Conservation (phyloP, 768 basidiomycete species). For the Termitomyces heimii region DNA sequence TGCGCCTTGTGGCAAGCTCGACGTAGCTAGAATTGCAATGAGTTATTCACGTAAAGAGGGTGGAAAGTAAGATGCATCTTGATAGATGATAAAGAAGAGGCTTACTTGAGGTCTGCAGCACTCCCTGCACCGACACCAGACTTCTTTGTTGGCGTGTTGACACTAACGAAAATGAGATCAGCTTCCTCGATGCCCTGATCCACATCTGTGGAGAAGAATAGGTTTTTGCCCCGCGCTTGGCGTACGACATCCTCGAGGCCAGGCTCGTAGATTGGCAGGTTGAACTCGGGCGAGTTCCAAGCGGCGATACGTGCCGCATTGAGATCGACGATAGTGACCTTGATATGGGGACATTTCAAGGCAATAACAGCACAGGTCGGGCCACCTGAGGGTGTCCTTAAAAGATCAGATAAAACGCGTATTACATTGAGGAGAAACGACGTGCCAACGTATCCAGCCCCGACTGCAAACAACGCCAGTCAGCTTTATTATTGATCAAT, state of each 20-base stretch:
- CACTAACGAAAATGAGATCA: constrained; percentile 96
- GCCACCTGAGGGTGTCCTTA: constrained; percentile 50
- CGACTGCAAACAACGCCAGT: constrained; percentile 42
- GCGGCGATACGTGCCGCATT: constrained; percentile 93
- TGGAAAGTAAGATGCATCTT: neutral
- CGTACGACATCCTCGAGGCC: constrained; percentile 91
- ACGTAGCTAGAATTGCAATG: constrained; percentile 65
- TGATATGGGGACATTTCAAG: constrained; percentile 86
- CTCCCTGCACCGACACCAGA: constrained; percentile 95
- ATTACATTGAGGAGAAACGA: neutral
- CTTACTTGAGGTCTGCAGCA: constrained; percentile 95
- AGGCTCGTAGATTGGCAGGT: constrained; percentile 95
- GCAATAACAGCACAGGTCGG: constrained; percentile 96
- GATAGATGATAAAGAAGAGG: neutral
- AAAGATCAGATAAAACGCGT: neutral
- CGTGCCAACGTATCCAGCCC: constrained; percentile 92
- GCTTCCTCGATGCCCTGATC: constrained; percentile 91
- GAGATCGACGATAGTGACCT: constrained; percentile 96
- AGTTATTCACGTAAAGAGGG: neutral
- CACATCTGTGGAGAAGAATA: constrained; percentile 96
- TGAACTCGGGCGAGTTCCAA: constrained; percentile 87
- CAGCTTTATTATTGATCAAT: neutral
- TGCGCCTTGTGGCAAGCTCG: constrained; percentile 93
- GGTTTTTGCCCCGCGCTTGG: constrained; percentile 83
- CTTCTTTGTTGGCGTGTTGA: constrained; percentile 99